Percentiles rank a stretch among this genome's conserved stretches.
These are phyloP conservation scores for Vigna angularis DNA, from an alignment of 306 rosid species.

Conservation along the genomic window DNA sequence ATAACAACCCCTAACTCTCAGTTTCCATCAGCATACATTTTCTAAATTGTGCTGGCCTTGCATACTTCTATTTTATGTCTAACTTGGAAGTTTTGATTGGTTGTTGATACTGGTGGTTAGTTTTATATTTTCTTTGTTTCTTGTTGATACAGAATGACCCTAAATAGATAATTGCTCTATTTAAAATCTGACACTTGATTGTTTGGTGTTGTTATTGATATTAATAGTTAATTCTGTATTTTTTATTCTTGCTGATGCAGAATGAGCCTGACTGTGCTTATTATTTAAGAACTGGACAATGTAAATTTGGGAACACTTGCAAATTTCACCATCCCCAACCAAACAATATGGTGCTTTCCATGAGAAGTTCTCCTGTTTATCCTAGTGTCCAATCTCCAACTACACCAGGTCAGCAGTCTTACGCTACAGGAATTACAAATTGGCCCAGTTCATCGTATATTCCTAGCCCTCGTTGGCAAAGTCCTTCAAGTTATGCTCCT, in stretches of 20 bases:
- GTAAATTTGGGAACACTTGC: slow-evolving; percentile 93
- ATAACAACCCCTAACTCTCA: background rate
- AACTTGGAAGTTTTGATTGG: slow-evolving; percentile 11
- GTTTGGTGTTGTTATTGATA: slow-evolving; percentile 32
- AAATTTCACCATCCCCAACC: slow-evolving; percentile 98
- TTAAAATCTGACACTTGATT: slow-evolving; percentile 25
- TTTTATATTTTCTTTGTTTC: slow-evolving; percentile 29
- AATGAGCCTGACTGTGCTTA: slow-evolving; percentile 85
- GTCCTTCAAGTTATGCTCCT: slow-evolving; percentile 90
- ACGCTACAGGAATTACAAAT: slow-evolving; percentile 80
- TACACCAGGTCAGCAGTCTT: slow-evolving; percentile 89
- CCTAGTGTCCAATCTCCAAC: slow-evolving; percentile 92
- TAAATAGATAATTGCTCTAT: slow-evolving; percentile 41
- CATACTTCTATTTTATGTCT: slow-evolving; percentile 22
- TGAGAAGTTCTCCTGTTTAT: slow-evolving; percentile 85
- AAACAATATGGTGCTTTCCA: slow-evolving; percentile 86
- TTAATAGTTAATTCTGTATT: slow-evolving; percentile 28
- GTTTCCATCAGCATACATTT: background rate
- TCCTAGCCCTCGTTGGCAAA: slow-evolving; percentile 98
- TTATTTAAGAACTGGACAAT: slow-evolving; percentile 94
- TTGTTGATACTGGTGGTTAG: slow-evolving; percentile 29
- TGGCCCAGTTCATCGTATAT: slow-evolving; percentile 94
- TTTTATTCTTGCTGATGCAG: slow-evolving; percentile 57
- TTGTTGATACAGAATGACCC: slow-evolving; percentile 65
- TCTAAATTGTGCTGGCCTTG: slow-evolving; percentile 42